Base-by-base conservation (phyloP, 805 yeast genomes). In the baker's yeast (Saccharomyces cerevisiae) region DNA sequence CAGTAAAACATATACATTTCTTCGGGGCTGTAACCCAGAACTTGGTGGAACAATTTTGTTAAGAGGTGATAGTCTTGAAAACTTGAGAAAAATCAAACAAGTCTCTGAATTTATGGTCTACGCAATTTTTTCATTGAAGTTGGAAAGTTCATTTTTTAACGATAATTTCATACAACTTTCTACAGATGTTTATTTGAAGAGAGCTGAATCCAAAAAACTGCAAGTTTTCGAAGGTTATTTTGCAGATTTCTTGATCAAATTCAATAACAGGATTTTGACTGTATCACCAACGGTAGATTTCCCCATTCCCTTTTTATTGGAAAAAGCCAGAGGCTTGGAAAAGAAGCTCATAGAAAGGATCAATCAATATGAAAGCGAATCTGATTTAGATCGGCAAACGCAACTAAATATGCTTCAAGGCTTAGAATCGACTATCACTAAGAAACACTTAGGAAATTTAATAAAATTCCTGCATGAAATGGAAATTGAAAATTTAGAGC, bases 251-350 rank as follows among this genome's bases (percentile, higher is more conserved):
- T 57, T 76, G 5, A 65, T 68, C 14, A 61, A 69, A 31, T 72
- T 83, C 51, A 66, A 74, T 17, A 72, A 73, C n/a, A 72, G 89
- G 56, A 72, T 82, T 3, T 70, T 92, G 28, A 88, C 96, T 2
- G 79, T 89, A 0, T 91, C 98, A 6, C 97, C 99, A 0, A 81
- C 90, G 51, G 91, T 91, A 0, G 75, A 78, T 21, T 87, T 87
- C 62, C 81, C 84, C 0, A 71, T 81, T 3, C 99, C 99, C 0
- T 76, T 78, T 51, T 74, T 85, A 10, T 70, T 87, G 47, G 66
- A 70, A 32, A 77, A 77, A 57, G 82, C 85, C 0, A 72, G 89
- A 48, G 73, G 72, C 13, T 67, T 85, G 0, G 87, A 84, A 57
- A 56, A 66, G 8, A 64, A 63, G 1, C 70, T 77, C 51, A 57